Conservation (phyloP, 2,329 filamentous ascomycete genomes). For the Aspergillus spinulosporus region DNA sequence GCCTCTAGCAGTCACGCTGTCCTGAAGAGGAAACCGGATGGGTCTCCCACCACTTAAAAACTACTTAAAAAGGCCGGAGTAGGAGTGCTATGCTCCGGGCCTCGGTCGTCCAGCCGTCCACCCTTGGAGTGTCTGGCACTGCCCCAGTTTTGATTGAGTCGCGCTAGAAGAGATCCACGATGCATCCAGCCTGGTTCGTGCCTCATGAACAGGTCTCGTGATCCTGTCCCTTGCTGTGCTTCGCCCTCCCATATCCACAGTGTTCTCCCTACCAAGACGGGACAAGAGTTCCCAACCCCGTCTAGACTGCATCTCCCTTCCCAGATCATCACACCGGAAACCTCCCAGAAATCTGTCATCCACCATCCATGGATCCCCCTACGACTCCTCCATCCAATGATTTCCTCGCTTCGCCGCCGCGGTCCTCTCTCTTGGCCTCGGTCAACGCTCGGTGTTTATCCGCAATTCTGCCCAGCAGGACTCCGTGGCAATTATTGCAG, state of each 20-base stretch:
- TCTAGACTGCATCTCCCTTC: constrained; percentile 10
- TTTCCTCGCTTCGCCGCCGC: neutral
- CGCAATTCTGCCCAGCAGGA: neutral
- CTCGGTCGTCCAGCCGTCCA: neutral
- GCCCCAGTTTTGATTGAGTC: constrained; percentile 3
- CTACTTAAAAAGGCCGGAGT: neutral
- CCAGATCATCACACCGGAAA: constrained; percentile 10
- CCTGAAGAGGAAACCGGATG: constrained; percentile 3
- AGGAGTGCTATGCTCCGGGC: constrained; percentile 3
- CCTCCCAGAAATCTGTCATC: neutral
- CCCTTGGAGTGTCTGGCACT: neutral
- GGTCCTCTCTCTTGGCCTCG: constrained; percentile 2
- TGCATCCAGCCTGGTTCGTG: constrained; percentile 7
- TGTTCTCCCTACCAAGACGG: constrained; percentile 7
- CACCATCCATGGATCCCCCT: constrained; percentile 3
- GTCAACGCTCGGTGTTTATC: neutral
- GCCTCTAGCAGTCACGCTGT: neutral
- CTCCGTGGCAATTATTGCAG: constrained; percentile 2
- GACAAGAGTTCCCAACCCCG: constrained; percentile 9
- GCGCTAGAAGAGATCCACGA: neutral
- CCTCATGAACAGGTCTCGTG: constrained; percentile 10
- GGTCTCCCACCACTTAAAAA: neutral
- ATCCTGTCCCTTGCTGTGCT: constrained; percentile 7
- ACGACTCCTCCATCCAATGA: neutral
- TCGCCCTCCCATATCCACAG: neutral